Evolutionary conservation across 805 yeast species (phyloP), one percentile per base, ranked within the genome.

Genomic region (Wickerhamomyces xylosicus): DNA sequence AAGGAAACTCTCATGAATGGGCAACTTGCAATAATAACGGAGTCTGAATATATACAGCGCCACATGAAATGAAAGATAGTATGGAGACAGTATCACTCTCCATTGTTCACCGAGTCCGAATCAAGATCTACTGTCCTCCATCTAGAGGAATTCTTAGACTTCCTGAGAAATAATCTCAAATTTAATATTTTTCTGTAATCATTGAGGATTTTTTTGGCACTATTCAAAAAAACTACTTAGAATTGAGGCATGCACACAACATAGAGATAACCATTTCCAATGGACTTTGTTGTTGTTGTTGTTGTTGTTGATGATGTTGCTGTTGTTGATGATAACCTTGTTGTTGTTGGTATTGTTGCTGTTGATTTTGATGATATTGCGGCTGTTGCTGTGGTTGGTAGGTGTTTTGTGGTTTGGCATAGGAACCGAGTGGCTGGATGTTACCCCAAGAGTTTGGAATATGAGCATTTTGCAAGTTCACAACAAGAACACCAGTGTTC

Each of bases 401-500:
- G 34, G 60, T 61, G 37, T 57, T 61, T 5, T 52, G 54, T 16
- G 59, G 57, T 27, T 54, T 48, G 17, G 56, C 44, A 38, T 56
- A 52, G 8, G 35, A 34, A 2, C 28, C 21, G 7, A 31, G 31
- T 25, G 45, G 41, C 38, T 43, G 27, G 41, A 38, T 16, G 22
- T 40, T 44, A 15, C 35, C 44, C 69, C 68, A 63, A 15, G 51
- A 45, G 5, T 46, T 50, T 18, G 77, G 77, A 17, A 72, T 58
- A 15, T 59, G 58, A 3, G 74, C 71, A 18, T 64, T 62, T n/a
- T 57, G 48, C 39, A 85, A 67, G 47, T 81, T 81, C 40, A 89
- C 75, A 10, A 83, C 67, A 43, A 89, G 56, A 3, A 89, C 95
- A 25, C 97, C 97, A 2, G 82, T 45, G 57, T 90, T 90, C 39